These are phyloP conservation scores for Artemisia princeps DNA, from an alignment of 140 eudicot genomes.

Conservation along the genomic window DNA sequence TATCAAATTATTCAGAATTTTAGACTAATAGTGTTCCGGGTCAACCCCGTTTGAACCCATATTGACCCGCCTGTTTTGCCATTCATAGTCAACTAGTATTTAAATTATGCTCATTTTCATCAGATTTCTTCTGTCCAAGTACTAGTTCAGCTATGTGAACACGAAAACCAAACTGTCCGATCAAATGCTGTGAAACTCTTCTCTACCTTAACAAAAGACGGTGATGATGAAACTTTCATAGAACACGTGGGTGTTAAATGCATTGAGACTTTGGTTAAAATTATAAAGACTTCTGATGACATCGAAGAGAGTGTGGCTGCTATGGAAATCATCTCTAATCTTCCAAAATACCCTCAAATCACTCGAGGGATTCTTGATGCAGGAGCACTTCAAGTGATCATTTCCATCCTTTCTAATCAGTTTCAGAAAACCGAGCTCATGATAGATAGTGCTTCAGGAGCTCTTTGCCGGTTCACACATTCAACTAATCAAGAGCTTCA, in stretches of 20 bases:
- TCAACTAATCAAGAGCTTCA: slow-evolving; percentile 37
- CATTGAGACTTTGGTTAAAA: slow-evolving; percentile 28
- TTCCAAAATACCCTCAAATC: slow-evolving; percentile 30
- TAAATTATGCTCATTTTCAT: slow-evolving; percentile 33
- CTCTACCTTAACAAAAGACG: slow-evolving; percentile 33
- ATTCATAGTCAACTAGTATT: neutral
- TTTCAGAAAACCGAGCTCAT: slow-evolving; percentile 27
- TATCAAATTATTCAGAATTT: neutral
- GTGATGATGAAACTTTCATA: slow-evolving; percentile 30
- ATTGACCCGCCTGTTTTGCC: slow-evolving; percentile 3
- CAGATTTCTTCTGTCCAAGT: slow-evolving; percentile 36
- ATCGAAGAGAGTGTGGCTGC: slow-evolving; percentile 34
- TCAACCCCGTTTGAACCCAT: neutral
- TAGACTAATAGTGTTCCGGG: neutral
- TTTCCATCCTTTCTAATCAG: slow-evolving; percentile 26
- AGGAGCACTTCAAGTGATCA: slow-evolving; percentile 32
- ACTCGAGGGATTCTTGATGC: slow-evolving; percentile 33
- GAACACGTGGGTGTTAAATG: slow-evolving; percentile 36
- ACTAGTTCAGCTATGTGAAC: slow-evolving; percentile 38
- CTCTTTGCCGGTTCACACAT: slow-evolving; percentile 36
- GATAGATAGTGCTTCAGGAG: slow-evolving; percentile 38
- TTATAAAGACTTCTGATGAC: slow-evolving; percentile 27
- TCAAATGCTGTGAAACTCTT: slow-evolving; percentile 38
- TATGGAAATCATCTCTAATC: slow-evolving; percentile 35
- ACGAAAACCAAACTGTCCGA: slow-evolving; percentile 32